Evolutionary conservation across 768 basidiomycete species (phyloP).

Genomic region (Auriscalpium microsporum): DNA sequence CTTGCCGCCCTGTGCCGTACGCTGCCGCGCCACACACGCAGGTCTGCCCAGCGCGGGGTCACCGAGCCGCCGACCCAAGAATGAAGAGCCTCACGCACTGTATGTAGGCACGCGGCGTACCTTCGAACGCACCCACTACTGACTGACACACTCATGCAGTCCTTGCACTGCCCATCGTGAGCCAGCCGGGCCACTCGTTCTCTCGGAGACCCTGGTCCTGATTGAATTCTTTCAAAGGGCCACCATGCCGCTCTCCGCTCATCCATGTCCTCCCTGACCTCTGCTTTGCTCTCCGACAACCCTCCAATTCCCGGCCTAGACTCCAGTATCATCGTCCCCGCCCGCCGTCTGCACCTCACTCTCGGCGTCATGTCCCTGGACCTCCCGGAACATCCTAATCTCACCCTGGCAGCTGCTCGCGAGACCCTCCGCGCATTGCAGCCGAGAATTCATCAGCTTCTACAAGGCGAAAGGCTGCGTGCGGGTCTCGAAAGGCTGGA

Average conservation of each 20-base stretch:
- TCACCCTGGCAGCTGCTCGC: conserved; percentile 19
- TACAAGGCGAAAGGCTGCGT: conserved; percentile 24
- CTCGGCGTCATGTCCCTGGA: conserved; percentile 64
- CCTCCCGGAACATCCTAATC: conserved; percentile 6
- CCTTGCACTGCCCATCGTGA: conserved; percentile 10
- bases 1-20: no score
- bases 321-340: conserved; percentile 44
- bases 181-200: not conserved
- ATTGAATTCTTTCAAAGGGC: conserved; percentile 18
- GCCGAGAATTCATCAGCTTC: conserved; percentile 34
- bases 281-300: conserved; percentile 20
- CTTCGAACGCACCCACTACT: not conserved
- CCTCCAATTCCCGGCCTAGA: conserved; percentile 47
- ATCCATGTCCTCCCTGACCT: conserved; percentile 20
- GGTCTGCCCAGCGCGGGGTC: no score
- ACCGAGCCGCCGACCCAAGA: not conserved
- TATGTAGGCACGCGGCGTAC: not conserved
- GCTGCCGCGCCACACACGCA: no score
- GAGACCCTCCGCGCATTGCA: conserved; percentile 18
- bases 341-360: conserved; percentile 60
- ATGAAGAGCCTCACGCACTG: not conserved
- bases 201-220: not conserved
- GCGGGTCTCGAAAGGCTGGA: conserved; percentile 41
- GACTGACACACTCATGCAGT: not conserved
- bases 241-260: conserved; percentile 25